Conservation (phyloP, 2,329 filamentous ascomycete genomes). For the Chaetomiaceae sp. region DNA sequence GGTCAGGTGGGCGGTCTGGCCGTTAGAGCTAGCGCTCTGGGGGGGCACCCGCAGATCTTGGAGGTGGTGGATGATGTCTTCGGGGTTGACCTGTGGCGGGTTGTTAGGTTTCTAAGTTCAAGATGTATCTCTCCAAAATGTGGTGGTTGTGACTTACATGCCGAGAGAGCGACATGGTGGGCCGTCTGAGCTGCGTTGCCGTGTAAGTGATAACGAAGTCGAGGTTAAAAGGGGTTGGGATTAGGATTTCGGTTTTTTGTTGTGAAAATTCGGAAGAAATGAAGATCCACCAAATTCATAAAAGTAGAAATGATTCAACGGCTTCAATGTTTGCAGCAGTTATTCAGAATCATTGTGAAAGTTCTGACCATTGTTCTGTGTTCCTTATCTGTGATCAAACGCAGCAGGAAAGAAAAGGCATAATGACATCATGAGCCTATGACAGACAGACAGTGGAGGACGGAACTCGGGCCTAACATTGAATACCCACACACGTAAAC, state of each 20-base stretch:
- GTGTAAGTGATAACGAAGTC: neutral
- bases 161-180: conserved; percentile 45
- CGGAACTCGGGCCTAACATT: no score
- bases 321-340: no score
- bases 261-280: no score
- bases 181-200: neutral
- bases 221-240: no score
- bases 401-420: neutral
- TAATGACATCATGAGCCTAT: conserved; percentile 14
- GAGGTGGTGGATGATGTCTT: conserved; percentile 50
- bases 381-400: neutral
- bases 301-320: no score
- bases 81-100: conserved; percentile 47
- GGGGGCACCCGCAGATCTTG: conserved; percentile 40
- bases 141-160: conserved; percentile 35
- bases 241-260: no score
- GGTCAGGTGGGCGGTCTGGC: conserved; percentile 47
- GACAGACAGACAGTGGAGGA: no score
- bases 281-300: no score
- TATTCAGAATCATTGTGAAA: no score
- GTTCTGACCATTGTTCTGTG: no score
- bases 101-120: neutral
- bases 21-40: conserved; percentile 35
- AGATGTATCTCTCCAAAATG: neutral
- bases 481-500: no score